Conservation (phyloP, 1,139 yeast species). For the Taphrina communis region DNA sequence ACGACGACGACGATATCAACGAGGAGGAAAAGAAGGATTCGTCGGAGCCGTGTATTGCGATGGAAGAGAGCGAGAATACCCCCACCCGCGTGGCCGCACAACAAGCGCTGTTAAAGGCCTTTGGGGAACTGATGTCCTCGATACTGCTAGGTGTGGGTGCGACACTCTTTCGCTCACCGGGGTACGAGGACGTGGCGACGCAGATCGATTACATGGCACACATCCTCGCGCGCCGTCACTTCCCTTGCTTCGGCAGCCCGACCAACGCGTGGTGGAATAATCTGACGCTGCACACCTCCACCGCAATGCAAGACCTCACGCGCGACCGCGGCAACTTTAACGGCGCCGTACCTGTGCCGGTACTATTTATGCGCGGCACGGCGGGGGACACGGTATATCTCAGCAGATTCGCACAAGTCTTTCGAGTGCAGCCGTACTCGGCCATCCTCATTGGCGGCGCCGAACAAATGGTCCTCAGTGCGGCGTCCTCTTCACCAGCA, state of each 20-base stretch:
- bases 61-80: constrained; percentile 19
- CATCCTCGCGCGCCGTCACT: constrained; percentile 22
- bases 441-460: constrained; percentile 25
- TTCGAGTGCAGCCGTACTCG: constrained; percentile 5
- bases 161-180: constrained; percentile 12
- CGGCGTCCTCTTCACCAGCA: not conserved
- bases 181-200: constrained; percentile 25
- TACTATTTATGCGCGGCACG: constrained; percentile 17
- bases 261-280: constrained; percentile 26
- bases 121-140: constrained; percentile 15
- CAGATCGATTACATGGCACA: constrained; percentile 31
- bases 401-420: constrained; percentile 18
- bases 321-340: constrained; percentile 23
- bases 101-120: constrained; percentile 14
- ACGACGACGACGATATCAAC: not conserved
- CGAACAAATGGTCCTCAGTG: constrained; percentile 23
- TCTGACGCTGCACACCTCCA: constrained; percentile 18
- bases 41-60: constrained; percentile 25
- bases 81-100: constrained; percentile 21
- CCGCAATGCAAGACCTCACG: constrained; percentile 17
- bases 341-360: constrained; percentile 27
- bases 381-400: constrained; percentile 5
- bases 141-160: constrained; percentile 22
- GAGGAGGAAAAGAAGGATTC: not conserved
- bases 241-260: constrained; percentile 26